phyloP scores from a whole-genome alignment of 2,329 filamentous ascomycete species.

The Fusarium veterinarium region DNA sequence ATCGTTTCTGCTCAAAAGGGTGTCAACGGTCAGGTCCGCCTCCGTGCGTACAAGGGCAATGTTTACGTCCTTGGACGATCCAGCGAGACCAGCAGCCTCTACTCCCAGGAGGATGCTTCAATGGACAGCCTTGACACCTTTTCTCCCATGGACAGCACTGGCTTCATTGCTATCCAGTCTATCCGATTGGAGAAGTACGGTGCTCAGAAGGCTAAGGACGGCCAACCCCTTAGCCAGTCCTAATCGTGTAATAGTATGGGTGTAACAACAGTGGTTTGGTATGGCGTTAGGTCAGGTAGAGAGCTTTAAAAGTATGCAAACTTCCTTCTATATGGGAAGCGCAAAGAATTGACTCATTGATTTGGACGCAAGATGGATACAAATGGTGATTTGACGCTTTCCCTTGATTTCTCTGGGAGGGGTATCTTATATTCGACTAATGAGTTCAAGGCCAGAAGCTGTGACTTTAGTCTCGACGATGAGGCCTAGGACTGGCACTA shows the following conservation, averaged over 20 bases:
- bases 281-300: conserved; percentile 23
- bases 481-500: conserved; percentile 27
- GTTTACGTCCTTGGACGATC: conserved; percentile 61
- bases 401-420: neutral
- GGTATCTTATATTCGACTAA: conserved; percentile 23
- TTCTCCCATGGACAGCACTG: conserved; percentile 75
- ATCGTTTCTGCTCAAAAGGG: conserved; percentile 67
- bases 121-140: conserved; percentile 69
- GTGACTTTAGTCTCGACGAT: conserved; percentile 17
- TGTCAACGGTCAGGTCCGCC: conserved; percentile 52
- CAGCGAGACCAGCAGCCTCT: conserved; percentile 61
- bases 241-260: neutral
- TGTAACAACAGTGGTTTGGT: conserved; percentile 26
- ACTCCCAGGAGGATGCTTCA: conserved; percentile 60
- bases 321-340: neutral
- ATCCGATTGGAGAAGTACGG: conserved; percentile 60
- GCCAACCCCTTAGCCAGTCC: conserved; percentile 46
- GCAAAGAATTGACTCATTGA: conserved; percentile 8
- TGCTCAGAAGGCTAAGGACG: conserved; percentile 47
- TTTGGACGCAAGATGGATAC: neutral
- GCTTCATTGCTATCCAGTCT: conserved; percentile 64
- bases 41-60: conserved; percentile 60
- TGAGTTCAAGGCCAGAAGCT: neutral
- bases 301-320: conserved; percentile 7
- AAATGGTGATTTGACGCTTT: neutral